Evolutionary conservation across 306 rosid species (phyloP), one percentile per base, ranked within the genome.

Genomic region (Ceratonia siliqua): DNA sequence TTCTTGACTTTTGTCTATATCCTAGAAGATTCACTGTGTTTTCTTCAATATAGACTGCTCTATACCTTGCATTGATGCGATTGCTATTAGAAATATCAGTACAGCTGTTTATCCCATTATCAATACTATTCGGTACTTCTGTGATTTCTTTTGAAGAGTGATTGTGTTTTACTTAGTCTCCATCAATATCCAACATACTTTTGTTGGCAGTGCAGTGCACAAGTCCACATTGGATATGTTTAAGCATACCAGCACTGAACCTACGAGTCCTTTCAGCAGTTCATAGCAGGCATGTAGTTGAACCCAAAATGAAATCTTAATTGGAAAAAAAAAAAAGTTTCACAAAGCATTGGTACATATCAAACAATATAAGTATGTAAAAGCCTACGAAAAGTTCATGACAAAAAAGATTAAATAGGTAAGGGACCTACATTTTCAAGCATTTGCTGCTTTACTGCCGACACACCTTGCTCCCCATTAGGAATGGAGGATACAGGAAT

Each of bases 401-500:
- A 69, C 58, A 72, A 73, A 50, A 66, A 77, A 21, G 59, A 62
- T 66, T 28, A 70, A 33, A 61, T 33, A 76, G 80, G 11, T 49
- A 77, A 54, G 77, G 78, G 46, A 86, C 97, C 82, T 61, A 95
- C 99, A 81, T 92, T 89, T 82, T 92, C 98, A 82, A 90, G 81
- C 78, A 89, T 57, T 80, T 87, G 92, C 86, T 88, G 99, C 92
- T 88, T 90, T 74, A 82, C 79, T 24, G 33, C 81, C 0, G 90
- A 82, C 80, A 90, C 81, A 65, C 96, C 93, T 82, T 87, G 98
- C 87, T 89, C 99, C 82, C 98, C 90, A 50, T 82, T 89, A 30
- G 72, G 79, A 70, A 94, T 73, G 39, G 96, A 83, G 68, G 96
- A 86, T 68, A 86, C 85, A 28, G 99, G 98, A 80, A 92, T 62